Evolutionary conservation across 78 protist genomes (phyloP), one percentile per base, ranked within the genome.

Genomic region (Andalucia godoyi): DNA sequence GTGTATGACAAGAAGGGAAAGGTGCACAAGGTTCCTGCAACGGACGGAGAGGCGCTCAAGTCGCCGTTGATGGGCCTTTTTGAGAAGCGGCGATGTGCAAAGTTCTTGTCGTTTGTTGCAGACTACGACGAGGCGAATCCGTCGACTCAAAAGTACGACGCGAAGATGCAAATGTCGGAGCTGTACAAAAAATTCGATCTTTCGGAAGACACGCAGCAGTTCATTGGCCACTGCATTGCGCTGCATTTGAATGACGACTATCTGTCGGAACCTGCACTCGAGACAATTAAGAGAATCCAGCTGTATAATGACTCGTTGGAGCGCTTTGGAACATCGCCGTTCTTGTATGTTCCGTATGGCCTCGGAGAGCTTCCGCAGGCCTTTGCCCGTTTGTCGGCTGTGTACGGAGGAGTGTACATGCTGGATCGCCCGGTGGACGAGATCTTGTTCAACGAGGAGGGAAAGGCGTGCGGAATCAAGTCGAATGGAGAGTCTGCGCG

Each of bases 361-460:
- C 79, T 94, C 18, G 99, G 97, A n/a, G 97, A 90, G 59, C 77
- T 93, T 32, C 93, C 95, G 32, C 94, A 93, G 73, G 83, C 68
- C 65, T 80, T 80, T 71, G 68, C 86, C 0, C 49, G 98, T 23
- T 76, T 97, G 74, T 33, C 85, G 23, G 99, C 99, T 59, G 92
- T 97, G 64, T 90, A 91, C 72, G 99, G 99, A 25, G 99, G 98
- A 41, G 86, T 93, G 18, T 97, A 89, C 73, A 95, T 95, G 97
- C 84, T 97, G 50, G 53, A 76, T 78, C 81, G 68, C 70, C 92
- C 96, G 23, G 67, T 91, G 52, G 90, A 84, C 15, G 79, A 85
- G 66, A 46, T 94, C 32, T 59, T 77, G 23, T 74, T 33, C 59
- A 66, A 83, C 33, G 96, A 85, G 10, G 74, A 74, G 23, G 98